These are phyloP conservation scores for Coemansia sp. DNA, from an alignment of 192 early-diverging fungal species.

Conservation along the genomic window DNA sequence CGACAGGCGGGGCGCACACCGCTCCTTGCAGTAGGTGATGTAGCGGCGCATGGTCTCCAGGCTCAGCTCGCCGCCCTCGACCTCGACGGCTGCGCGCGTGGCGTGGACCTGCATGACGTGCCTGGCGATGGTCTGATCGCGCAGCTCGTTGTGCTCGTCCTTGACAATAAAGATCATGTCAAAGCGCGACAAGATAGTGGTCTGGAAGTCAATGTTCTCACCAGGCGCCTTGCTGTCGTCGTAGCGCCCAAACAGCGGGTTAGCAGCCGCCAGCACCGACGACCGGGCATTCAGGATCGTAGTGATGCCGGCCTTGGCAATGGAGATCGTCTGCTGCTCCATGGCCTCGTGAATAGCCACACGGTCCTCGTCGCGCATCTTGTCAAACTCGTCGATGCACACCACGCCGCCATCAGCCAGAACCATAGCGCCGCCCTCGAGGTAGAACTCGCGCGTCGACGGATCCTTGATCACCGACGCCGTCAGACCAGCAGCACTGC, in stretches of 20 bases:
- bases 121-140: conserved; percentile 90
- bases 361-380: conserved; percentile 99
- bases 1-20: conserved; percentile 93
- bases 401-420: conserved; percentile 98
- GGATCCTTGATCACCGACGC: conserved; percentile 96
- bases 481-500: conserved; percentile 97
- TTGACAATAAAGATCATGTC: conserved; percentile 99
- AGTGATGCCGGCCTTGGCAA: conserved; percentile 99
- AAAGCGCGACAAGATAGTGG: conserved; percentile 98
- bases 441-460: conserved; percentile 88
- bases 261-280: conserved; percentile 96
- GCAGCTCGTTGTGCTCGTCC: conserved; percentile 93
- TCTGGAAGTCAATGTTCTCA: conserved; percentile 99
- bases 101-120: conserved; percentile 96
- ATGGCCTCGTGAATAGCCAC: conserved; percentile 99
- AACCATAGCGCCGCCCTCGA: conserved; percentile 99
- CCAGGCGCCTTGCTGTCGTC: conserved; percentile 98
- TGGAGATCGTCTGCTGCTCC: conserved; percentile 99
- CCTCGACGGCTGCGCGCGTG: conserved; percentile 66
- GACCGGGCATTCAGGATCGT: conserved; percentile 97
- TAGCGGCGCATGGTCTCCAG: conserved; percentile 96
- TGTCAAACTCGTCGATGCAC: conserved; percentile 99
- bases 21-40: conserved; percentile 90
- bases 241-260: conserved; percentile 98
- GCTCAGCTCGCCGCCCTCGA: conserved; percentile 83